Base-by-base conservation (phyloP, 192 early-diverging fungal genomes). In the Coemansia furcata region DNA sequence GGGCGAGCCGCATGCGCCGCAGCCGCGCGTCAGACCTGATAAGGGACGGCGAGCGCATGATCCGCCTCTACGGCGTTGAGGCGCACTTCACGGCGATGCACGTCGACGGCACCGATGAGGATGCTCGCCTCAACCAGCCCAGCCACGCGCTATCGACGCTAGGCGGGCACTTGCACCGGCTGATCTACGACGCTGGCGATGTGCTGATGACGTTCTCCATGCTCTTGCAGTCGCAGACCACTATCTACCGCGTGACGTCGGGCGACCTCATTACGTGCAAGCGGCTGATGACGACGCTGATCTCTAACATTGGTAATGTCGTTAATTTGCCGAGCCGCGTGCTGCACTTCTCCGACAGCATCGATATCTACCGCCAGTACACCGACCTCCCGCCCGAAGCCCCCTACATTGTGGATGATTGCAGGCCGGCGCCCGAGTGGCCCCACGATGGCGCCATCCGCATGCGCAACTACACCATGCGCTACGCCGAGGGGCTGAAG, bases 21-120 rank as follows among this genome's bases (percentile, higher is more conserved):
- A 65, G 38, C 23, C 57, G 63, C 1, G 64, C 63, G 1, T 43
- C 44, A 9, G 60, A 72, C 50, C 47, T 75, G 14, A 71, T 80
- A 14, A 26, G 29, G 0, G 92, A 89, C 19, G 93, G 92, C 0
- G 71, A 89, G 30, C 82, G 86, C 0, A 86, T 86, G 40, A 88
- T 95, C 46, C 87, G 93, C 43, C 82, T 92, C 0, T 92, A 87
- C 66, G 72, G 76, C 32, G 85, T 74, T 1, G 84, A 86, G 42
- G 26, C 80, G 39, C 80, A 80, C 3, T 95, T 95, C 49, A 74
- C 78, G 36, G 47, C 57, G 1, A 49, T 76, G 10, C 88, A 91
- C 49, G 73, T 83, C 26, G 64, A 77, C 6, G 71, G 85, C 7
- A 79, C 84, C 7, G 88, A 94, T 72, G 75, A 89, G 8, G 87